Evolutionary conservation across 2,329 filamentous ascomycete genomes (phyloP).

Genomic region (Dothistroma septosporum): DNA sequence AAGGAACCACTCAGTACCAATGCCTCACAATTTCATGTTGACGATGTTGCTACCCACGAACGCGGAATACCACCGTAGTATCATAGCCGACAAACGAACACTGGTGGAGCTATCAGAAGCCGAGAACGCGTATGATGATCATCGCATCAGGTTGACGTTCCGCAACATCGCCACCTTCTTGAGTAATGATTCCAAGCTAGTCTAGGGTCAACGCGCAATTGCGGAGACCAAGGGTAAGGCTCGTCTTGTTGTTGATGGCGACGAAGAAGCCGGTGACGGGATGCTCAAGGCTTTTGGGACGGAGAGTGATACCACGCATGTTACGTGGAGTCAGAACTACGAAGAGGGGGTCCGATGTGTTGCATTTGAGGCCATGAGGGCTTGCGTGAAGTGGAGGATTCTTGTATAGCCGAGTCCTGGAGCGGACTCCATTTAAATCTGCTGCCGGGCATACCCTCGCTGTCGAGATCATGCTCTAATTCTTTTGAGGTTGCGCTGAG

Average conservation of each 20-base stretch:
- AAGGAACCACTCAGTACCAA: constrained; percentile 61
- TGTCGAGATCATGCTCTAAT: background rate
- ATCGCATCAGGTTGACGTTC: constrained; percentile 89
- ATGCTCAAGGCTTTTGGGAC: constrained; percentile 76
- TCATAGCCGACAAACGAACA: constrained; percentile 77
- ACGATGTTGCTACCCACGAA: constrained; percentile 79
- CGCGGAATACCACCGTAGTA: constrained; percentile 84
- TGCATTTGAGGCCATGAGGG: constrained; percentile 51
- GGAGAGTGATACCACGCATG: constrained; percentile 70
- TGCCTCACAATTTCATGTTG: constrained; percentile 88
- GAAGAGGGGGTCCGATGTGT: constrained; percentile 80
- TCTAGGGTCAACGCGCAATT: constrained; percentile 90
- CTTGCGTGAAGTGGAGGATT: background rate
- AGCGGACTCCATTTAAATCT: background rate
- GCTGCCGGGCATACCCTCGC: background rate
- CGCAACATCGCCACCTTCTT: constrained; percentile 83
- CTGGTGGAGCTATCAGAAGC: constrained; percentile 61
- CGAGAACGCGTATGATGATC: constrained; percentile 69
- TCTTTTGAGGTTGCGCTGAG: background rate
- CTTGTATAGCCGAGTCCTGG: background rate
- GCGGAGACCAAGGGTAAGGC: constrained; percentile 62
- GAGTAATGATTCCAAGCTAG: constrained; percentile 56
- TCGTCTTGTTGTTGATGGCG: constrained; percentile 63
- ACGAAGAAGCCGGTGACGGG: constrained; percentile 59
- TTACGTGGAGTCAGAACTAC: constrained; percentile 73